A percentile compares a stretch with the other conserved stretches of the same genome.
phyloP scores from a whole-genome alignment of 495 filamentous ascomycete species.

The Xanthoparmelia taractica region DNA sequence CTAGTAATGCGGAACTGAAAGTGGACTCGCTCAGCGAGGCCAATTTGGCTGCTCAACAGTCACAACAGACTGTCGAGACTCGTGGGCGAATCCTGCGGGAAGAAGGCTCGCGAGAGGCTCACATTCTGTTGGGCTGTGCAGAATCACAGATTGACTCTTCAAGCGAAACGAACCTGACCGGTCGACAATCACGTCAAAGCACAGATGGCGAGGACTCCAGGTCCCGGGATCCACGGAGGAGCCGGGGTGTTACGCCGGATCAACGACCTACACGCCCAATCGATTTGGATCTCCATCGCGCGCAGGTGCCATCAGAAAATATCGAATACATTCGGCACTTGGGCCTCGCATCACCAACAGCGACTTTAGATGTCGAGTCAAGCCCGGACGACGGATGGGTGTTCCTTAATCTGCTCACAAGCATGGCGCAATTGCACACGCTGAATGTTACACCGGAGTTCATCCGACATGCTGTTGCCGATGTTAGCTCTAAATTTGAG shows the following conservation, averaged over 20 bases:
- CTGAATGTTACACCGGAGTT: constrained; percentile 58
- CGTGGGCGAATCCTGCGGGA: constrained; percentile 24
- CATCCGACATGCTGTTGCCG: constrained; percentile 56
- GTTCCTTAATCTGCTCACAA: constrained; percentile 71
- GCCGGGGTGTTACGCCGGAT: constrained; percentile 34
- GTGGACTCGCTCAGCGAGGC: constrained; percentile 19
- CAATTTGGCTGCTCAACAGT: constrained; percentile 1
- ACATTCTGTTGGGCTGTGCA: constrained; percentile 32
- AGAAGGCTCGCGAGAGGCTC: constrained; percentile 46
- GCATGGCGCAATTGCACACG: constrained; percentile 62
- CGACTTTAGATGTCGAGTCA: constrained; percentile 22
- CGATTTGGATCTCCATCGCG: constrained; percentile 62
- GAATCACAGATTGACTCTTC: constrained; percentile 16
- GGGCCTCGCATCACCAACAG: constrained; percentile 46
- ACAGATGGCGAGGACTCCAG: constrained; percentile 25
- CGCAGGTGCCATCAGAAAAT: constrained; percentile 61
- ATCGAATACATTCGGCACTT: constrained; percentile 68
- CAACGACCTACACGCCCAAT: constrained; percentile 65
- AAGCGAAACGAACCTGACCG: constrained; percentile 12
- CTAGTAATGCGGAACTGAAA: constrained; percentile 15
- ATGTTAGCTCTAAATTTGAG: constrained; percentile 61
- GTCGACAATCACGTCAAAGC: constrained; percentile 12
- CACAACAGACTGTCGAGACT: constrained; percentile 25
- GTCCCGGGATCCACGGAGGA: constrained; percentile 14
- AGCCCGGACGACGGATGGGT: constrained; percentile 56